A percentile compares a stretch with the other conserved stretches of the same genome.
These are phyloP conservation scores for Diaporthe sp. DNA, from an alignment of 2,329 filamentous ascomycete species.

Conservation along the genomic window DNA sequence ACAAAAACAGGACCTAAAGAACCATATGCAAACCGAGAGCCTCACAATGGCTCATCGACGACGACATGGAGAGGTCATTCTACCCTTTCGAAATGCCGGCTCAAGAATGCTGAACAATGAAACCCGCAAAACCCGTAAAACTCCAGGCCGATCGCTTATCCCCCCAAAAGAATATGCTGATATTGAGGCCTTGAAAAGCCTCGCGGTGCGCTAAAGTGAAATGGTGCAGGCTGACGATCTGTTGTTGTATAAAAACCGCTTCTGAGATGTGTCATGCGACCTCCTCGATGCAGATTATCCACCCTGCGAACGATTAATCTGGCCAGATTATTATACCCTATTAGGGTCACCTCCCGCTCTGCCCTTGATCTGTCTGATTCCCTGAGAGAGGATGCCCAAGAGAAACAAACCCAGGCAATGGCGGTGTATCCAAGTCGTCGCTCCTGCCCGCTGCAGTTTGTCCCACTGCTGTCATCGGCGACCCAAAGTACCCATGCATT, in stretches of 20 bases:
- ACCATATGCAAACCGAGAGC: neutral
- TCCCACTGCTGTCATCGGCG: constrained; percentile 50
- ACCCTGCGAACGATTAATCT: neutral
- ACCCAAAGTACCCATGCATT: constrained; percentile 60
- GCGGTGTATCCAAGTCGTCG: constrained; percentile 33
- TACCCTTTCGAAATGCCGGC: neutral
- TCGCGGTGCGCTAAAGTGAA: neutral
- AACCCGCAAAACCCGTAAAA: neutral
- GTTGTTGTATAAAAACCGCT: neutral
- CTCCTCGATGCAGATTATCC: neutral
- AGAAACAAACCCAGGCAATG: constrained; percentile 26
- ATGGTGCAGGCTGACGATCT: neutral
- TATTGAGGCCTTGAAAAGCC: constrained; percentile 2
- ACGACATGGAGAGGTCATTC: neutral
- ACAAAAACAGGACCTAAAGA: neutral
- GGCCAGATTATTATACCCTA: neutral
- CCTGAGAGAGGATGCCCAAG: neutral
- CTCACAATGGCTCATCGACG: neutral
- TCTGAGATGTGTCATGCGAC: neutral
- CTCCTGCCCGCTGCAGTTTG: constrained; percentile 50
- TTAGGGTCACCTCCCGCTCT: neutral
- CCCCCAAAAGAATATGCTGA: constrained; percentile 1
- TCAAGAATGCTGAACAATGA: neutral
- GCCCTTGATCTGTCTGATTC: neutral
- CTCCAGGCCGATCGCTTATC: neutral